Percentiles rank a stretch among this genome's conserved stretches.
These are phyloP conservation scores for Quercus tomentella DNA, from an alignment of 331 rosid genomes.

Conservation along the genomic window DNA sequence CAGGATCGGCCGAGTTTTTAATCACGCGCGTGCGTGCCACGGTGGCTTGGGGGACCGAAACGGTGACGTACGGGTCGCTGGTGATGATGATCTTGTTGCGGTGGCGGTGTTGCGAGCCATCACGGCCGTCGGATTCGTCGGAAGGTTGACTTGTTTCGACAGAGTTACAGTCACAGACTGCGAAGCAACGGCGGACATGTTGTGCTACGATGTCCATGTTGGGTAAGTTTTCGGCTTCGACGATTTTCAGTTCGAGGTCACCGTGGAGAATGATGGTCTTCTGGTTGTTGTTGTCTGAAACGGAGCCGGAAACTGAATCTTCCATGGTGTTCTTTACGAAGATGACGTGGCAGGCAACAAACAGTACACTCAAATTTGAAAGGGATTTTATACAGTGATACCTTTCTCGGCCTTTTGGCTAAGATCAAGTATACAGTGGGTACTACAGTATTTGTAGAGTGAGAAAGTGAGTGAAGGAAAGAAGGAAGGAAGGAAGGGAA, in stretches of 20 bases:
- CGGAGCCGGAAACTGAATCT: neutral
- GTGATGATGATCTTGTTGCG: constrained; percentile 45
- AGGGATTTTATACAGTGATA: too few relatives aligned
- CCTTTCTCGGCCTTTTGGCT: too few relatives aligned
- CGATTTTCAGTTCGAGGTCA: constrained; percentile 63
- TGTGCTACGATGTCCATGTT: constrained; percentile 80
- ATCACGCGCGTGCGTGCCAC: constrained; percentile 91
- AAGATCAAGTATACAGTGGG: too few relatives aligned
- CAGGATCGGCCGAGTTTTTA: constrained; percentile 52
- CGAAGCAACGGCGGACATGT: constrained; percentile 71
- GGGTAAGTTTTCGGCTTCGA: constrained; percentile 54
- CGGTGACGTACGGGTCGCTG: constrained; percentile 82
- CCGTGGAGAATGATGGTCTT: constrained; percentile 58
- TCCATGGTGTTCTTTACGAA: neutral
- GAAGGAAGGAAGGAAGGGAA: too few relatives aligned
- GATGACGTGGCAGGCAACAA: neutral
- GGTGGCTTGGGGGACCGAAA: constrained; percentile 74
- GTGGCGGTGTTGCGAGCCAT: neutral
- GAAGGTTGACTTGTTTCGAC: constrained; percentile 19
- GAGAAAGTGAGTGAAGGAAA: too few relatives aligned
- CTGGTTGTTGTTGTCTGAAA: neutral
- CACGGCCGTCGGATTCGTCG: neutral
- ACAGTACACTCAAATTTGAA: too few relatives aligned
- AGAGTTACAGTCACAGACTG: constrained; percentile 65
- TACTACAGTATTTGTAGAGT: too few relatives aligned